These are phyloP conservation scores for Lachancea thermotolerans DNA, from an alignment of 805 yeast species.

Conservation along the genomic window DNA sequence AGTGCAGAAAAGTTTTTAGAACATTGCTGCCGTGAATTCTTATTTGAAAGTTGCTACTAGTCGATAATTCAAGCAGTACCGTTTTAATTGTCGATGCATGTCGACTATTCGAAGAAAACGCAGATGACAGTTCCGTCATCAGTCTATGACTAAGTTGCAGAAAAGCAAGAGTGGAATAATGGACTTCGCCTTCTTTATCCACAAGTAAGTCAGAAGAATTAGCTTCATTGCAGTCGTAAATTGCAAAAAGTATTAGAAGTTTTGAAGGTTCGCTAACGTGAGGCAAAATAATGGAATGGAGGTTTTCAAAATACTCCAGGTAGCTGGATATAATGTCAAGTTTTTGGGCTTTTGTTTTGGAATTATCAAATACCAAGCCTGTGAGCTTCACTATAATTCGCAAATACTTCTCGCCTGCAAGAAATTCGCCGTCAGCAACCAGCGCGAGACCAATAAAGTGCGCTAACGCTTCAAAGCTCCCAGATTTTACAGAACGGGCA, in stretches of 20 bases:
- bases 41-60: constrained; percentile 35
- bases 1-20: constrained; percentile 28
- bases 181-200: constrained; percentile 9
- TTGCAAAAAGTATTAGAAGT: constrained; percentile 25
- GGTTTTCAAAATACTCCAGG: constrained; percentile 18
- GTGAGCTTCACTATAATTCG: constrained; percentile 20
- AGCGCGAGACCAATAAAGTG: constrained; percentile 31
- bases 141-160: constrained; percentile 19
- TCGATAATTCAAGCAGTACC: constrained; percentile 33
- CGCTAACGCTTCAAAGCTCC: constrained; percentile 33
- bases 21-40: constrained; percentile 38
- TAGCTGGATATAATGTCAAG: constrained; percentile 20
- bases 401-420: constrained; percentile 24
- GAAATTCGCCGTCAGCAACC: constrained; percentile 22
- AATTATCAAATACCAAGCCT: constrained; percentile 24
- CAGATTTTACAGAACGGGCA: constrained; percentile 25
- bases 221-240: constrained; percentile 8
- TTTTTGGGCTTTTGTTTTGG: constrained; percentile 14
- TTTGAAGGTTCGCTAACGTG: constrained; percentile 32
- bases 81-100: constrained; percentile 28
- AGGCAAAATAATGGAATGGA: constrained; percentile 21
- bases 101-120: constrained; percentile 25
- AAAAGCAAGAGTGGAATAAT: constrained; percentile 21
- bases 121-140: constrained; percentile 23
- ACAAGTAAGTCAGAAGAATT: constrained; percentile 1